phyloP scores from a whole-genome alignment of 2,329 filamentous ascomycete genomes.

The Sclerotinia borealis region DNA sequence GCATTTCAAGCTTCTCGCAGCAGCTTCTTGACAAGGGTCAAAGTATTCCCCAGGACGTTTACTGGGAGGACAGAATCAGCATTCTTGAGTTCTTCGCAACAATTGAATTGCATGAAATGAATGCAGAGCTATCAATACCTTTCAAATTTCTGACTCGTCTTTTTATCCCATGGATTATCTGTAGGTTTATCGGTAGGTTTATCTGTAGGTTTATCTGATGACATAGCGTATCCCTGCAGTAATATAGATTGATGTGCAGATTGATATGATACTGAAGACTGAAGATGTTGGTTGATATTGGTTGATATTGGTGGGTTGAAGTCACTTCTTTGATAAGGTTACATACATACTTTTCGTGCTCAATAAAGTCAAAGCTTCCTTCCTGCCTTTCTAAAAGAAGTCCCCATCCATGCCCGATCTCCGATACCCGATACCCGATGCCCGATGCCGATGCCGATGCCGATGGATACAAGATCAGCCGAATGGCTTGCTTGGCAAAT shows the following conservation, averaged over 20 bases:
- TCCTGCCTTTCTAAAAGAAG: background rate
- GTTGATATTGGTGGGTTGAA: background rate
- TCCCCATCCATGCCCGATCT: too few relatives aligned
- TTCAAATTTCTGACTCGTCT: constrained; percentile 59
- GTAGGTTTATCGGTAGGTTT: constrained; percentile 36
- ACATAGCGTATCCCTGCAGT: constrained; percentile 17
- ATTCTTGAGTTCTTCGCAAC: background rate
- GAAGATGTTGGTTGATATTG: background rate
- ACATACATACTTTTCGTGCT: background rate
- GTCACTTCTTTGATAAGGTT: background rate
- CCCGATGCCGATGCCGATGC: background rate
- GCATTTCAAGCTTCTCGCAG: constrained; percentile 77
- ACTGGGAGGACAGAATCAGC: constrained; percentile 40
- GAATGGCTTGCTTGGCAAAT: background rate
- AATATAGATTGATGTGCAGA: background rate
- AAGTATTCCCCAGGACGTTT: constrained; percentile 87
- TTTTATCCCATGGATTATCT: constrained; percentile 46
- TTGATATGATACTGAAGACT: background rate
- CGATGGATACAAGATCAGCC: background rate
- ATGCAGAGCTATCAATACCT: constrained; percentile 39
- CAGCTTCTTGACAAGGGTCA: constrained; percentile 93
- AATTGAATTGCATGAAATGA: constrained; percentile 15
- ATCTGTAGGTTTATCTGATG: constrained; percentile 28
- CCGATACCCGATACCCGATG: background rate
- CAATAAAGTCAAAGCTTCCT: background rate